Evolutionary conservation across 176 grass and related monocot species (phyloP), one percentile per base, ranked within the genome.

Genomic region (Microstegium vimineum): DNA sequence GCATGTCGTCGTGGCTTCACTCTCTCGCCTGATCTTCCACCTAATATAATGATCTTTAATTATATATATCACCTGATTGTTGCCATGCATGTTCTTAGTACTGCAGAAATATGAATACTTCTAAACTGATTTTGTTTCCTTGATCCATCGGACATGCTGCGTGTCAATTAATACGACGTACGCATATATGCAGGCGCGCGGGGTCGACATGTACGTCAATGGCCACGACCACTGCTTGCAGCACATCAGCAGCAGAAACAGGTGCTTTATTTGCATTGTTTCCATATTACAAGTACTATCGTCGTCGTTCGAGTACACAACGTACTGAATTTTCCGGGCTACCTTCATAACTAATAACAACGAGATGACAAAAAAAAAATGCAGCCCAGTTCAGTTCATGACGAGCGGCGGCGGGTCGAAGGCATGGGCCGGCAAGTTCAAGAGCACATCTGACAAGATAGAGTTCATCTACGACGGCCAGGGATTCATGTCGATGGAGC

Each of bases 151-250:
- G 6, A 26, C 13, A 51, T 14, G 23, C n/a, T n/a, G n/a, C n/a
- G n/a, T n/a, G n/a, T n/a, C n/a, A n/a, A n/a, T n/a, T n/a, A n/a
- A n/a, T n/a, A n/a, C n/a, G n/a, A n/a, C n/a, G n/a, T n/a, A n/a
- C n/a, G n/a, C n/a, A n/a, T n/a, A n/a, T n/a, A n/a, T n/a, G n/a
- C 68, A 97, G 94, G 51, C 16, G 0, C 83, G 90, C 36, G 82
- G 66, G 5, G 89, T 90, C 0, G 89, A 97, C 59, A 74, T 94
- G 51, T 97, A 92, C 61, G 11, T 97, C 11, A 97, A 97, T 23
- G 94, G 92, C 20, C 94, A 97, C 13, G 94, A 97, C 42, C 94
- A 97, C 61, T 97, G 94, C 84, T 63, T 97, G 17, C 84, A 97
- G 40, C 92, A 79, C 84, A 94, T 97, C 62, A 92, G 82, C 81